Evolutionary conservation across 768 basidiomycete genomes (phyloP).

Genomic region (Artomyces pyxidatus): DNA sequence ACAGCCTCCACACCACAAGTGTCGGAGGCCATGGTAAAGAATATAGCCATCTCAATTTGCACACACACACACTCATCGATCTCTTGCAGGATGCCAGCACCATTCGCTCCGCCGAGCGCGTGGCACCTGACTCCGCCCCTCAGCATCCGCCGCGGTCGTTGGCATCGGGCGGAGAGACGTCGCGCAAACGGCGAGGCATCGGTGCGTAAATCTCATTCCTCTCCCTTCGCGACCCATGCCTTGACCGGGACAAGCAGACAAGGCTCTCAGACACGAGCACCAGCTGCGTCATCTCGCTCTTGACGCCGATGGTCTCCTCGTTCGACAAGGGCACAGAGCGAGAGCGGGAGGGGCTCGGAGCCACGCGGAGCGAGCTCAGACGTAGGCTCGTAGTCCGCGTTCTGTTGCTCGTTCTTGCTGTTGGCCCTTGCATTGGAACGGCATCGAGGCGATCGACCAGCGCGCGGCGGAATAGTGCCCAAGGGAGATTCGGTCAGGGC

Average conservation of each 20-base stretch:
- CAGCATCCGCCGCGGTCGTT: background rate
- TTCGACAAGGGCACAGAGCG: no score
- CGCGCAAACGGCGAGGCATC: background rate
- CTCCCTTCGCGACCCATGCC: background rate
- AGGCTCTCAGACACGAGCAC: background rate
- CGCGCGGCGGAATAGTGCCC: no score
- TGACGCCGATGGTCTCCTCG: background rate
- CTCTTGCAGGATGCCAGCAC: background rate
- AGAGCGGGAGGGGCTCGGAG: background rate
- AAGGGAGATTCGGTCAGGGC: no score
- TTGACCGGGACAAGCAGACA: no score
- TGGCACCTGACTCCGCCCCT: no score
- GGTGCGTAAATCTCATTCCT: background rate
- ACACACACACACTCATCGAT: no score
- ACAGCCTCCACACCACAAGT: background rate
- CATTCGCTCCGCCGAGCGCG: no score
- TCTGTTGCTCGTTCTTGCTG: background rate
- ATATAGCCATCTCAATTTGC: no score
- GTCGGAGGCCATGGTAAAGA: no score
- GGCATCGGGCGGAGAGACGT: background rate
- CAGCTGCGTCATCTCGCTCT: background rate
- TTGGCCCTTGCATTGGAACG: no score
- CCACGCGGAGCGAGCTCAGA: background rate
- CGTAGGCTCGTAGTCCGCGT: background rate
- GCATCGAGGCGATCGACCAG: no score